Evolutionary conservation across 805 yeast species (phyloP).

Genomic region (Kodamaea neixiangensis): DNA sequence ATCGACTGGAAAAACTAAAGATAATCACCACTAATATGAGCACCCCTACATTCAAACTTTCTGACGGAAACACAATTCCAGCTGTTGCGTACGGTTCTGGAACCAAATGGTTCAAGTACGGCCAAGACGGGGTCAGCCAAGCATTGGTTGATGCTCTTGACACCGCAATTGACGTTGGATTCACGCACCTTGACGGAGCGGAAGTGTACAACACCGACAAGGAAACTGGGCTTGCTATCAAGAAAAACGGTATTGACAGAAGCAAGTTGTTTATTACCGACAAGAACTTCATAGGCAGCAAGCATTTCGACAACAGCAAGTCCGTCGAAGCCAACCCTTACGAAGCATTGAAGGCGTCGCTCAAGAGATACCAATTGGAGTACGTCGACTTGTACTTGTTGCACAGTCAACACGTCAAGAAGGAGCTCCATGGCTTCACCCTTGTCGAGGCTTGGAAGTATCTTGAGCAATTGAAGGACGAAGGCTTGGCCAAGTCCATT

Average conservation of each 20-base stretch:
- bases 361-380: slow-evolving; percentile 42
- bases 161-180: slow-evolving; percentile 52
- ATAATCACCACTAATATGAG: not conserved
- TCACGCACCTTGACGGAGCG: slow-evolving; percentile 66
- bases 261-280: slow-evolving; percentile 58
- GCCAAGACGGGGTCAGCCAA: slow-evolving; percentile 26
- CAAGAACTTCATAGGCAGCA: slow-evolving; percentile 44
- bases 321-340: slow-evolving; percentile 32
- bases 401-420: slow-evolving; percentile 45
- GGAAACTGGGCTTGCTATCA: slow-evolving; percentile 53
- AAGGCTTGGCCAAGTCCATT: slow-evolving; percentile 70
- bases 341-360: slow-evolving; percentile 39
- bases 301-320: slow-evolving; percentile 1
- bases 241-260: slow-evolving; percentile 37
- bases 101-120: slow-evolving; percentile 39
- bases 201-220: slow-evolving; percentile 59
- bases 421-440: slow-evolving; percentile 36
- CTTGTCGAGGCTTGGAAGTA: slow-evolving; percentile 65
- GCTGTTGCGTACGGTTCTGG: slow-evolving; percentile 49
- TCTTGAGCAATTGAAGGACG: slow-evolving; percentile 63
- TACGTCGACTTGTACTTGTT: slow-evolving; percentile 55
- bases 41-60: slow-evolving; percentile 24
- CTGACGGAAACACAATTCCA: slow-evolving; percentile 41
- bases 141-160: slow-evolving; percentile 45
- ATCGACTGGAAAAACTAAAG: not conserved